phyloP scores from a whole-genome alignment of 225 moss, liverwort and hornwort genomes.

The Ulota crispa region DNA sequence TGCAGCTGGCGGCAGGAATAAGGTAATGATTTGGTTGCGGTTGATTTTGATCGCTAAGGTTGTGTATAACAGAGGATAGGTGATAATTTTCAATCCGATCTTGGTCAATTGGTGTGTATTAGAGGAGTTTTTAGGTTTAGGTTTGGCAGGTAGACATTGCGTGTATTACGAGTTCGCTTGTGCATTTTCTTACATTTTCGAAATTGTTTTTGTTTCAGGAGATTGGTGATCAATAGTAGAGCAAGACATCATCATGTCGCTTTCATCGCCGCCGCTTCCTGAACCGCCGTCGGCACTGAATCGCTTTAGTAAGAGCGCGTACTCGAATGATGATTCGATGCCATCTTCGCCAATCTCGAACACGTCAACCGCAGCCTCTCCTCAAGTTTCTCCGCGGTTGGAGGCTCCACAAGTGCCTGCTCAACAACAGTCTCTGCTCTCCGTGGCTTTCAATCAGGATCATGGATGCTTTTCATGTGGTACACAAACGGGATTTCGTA shows the following conservation, averaged over 20 bases:
- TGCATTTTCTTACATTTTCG: background rate
- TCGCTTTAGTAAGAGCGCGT: constrained; percentile 30
- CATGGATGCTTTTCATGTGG: constrained; percentile 75
- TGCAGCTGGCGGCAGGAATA: background rate
- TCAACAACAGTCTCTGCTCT: constrained; percentile 51
- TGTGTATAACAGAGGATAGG: background rate
- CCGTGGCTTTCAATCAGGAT: constrained; percentile 67
- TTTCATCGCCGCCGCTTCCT: constrained; percentile 54
- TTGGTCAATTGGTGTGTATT: background rate
- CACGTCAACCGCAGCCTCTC: constrained; percentile 39
- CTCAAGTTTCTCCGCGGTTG: constrained; percentile 48
- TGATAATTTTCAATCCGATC: background rate
- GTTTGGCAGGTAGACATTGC: background rate
- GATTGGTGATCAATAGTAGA: constrained; percentile 5
- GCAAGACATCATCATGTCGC: constrained; percentile 39
- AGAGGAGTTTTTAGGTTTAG: constrained; percentile 16
- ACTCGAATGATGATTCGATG: constrained; percentile 36
- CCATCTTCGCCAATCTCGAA: constrained; percentile 48
- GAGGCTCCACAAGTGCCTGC: constrained; percentile 37
- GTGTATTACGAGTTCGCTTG: background rate
- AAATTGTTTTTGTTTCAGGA: constrained; percentile 13
- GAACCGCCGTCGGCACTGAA: constrained; percentile 52
- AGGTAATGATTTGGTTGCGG: background rate
- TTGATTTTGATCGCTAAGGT: background rate
- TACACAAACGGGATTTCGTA: constrained; percentile 67